Base-by-base conservation (phyloP, 176 grass and related monocot genomes). In the Paspalum vaginatum region DNA sequence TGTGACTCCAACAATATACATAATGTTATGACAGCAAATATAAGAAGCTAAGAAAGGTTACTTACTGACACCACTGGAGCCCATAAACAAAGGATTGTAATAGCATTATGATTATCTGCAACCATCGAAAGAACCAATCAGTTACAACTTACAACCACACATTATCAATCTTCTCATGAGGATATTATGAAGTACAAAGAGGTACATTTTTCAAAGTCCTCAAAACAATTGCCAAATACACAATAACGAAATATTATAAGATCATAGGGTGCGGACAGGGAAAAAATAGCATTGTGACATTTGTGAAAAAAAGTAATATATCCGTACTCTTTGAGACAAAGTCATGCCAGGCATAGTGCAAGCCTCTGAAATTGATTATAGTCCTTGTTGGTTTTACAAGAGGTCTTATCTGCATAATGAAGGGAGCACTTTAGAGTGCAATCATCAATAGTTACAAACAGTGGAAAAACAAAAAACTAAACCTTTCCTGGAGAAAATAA, bases 401-500 rank as follows among this genome's bases (percentile, higher is more conserved):
- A 46, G 94, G 94, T 72, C 73, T 78, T 20, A 97, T 97, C 94
- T 97, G 94, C 83, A 91, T 85, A 74, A 84, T 24, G 71, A 79
- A 88, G 5, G 11, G 12, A 20, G 75, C 16, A 60, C 42, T 56
- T 76, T 81, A 54, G 81, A 83, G 58, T 38, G 65, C 70, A 60
- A 52, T 51, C 4, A 64, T 45, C 63, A 56, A 71, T 71, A 26
- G 21, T 50, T 46, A 78, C 40, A 61, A 57, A 82, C 18, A 61
- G 52, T 17, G 5, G 0, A 75, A 50, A 57, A 51, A 26, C 48
- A 17, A 45, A 45, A 64, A 84, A 71, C 69, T 50, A 82, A 41
- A 48, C 82, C 85, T 87, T 94, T 77, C 94, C 94, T 97, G 94
- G 70, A 97, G 94, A 90, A 97, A 97, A 94, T 94, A 97, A 60